Evolutionary conservation across 2,329 filamentous ascomycete species (phyloP), one percentile per base, ranked within the genome.

Genomic region (Hortaea werneckii): DNA sequence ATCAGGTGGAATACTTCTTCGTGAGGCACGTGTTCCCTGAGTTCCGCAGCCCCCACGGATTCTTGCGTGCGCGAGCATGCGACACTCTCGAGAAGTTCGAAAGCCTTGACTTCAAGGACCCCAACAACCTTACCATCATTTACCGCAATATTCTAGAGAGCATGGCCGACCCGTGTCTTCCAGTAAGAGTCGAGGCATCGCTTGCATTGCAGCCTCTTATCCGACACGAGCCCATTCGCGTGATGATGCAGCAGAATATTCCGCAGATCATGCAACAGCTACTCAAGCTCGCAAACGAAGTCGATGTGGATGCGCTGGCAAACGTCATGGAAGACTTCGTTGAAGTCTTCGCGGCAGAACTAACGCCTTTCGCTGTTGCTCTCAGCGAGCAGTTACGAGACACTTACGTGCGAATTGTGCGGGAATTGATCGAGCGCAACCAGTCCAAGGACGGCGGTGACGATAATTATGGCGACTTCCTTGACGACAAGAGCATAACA

Each of bases 321-420:
- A 96, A 96, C 60, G 92, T 98, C 35, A 98, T 98, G 92, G 92
- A 98, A 67, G 92, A 98, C 62, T 98, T 98, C 62, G 92, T 98
- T 40, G 92, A 98, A 66, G 89, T 96, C 2, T 98, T 98, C 62
- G 90, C 92, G n/a, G 78, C 87, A 2, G 92, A 98, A 65, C 77
- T 98, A 40, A 96, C 92, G 5, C 92, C 92, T 3, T 98, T 98
- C 59, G 92, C 92, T 8, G 90, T 98, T 29, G 92, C 92, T 4
- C 75, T 98, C 4, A 95, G 88, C 61, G 89, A 96, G 68, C 92
- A 98, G 67, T 75, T 98, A 41, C 83, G 90, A 38, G 92, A 98
- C 60, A 98, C 92, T 0, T 98, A 98, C 60, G 76, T 98, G 54
- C 80, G 92, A 46, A 95, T 98, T 53, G 83, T 98, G 41, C 78